A percentile compares a stretch with the other conserved stretches of the same genome.
These are phyloP conservation scores for Penstemon newberryi DNA, from an alignment of 257 asterid genomes.

Conservation along the genomic window DNA sequence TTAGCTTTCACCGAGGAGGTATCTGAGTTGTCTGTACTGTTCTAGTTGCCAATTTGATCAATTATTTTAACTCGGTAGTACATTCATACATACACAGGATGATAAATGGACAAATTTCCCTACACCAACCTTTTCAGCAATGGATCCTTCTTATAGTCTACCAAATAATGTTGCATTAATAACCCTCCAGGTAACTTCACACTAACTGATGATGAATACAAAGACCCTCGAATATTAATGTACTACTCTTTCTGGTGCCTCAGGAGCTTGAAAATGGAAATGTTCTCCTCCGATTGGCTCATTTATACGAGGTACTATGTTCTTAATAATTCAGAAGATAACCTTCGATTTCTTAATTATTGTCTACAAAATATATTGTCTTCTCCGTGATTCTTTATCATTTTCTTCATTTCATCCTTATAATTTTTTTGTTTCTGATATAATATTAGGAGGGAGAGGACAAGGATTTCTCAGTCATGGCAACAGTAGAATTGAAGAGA, in stretches of 20 bases:
- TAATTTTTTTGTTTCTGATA: neutral
- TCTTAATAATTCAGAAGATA: conserved; percentile 18
- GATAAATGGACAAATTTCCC: conserved; percentile 53
- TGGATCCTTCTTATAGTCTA: conserved; percentile 80
- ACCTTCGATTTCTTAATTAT: neutral
- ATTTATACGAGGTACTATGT: conserved; percentile 79
- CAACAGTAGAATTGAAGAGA: conserved; percentile 69
- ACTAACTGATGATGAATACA: conserved; percentile 1
- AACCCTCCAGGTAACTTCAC: conserved; percentile 76
- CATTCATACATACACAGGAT: conserved; percentile 46
- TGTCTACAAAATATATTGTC: neutral
- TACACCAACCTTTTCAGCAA: conserved; percentile 63
- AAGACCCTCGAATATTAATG: neutral
- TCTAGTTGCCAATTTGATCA: neutral
- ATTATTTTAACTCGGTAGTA: conserved; percentile 18
- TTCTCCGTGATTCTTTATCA: neutral
- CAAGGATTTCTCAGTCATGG: conserved; percentile 64
- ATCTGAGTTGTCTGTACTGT: conserved; percentile 13
- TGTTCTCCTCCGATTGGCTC: conserved; percentile 86
- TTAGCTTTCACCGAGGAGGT: conserved; percentile 89
- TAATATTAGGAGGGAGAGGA: conserved; percentile 77
- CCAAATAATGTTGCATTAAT: conserved; percentile 81
- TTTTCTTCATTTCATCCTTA: neutral
- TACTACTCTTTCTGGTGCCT: conserved; percentile 17
- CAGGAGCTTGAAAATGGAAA: conserved; percentile 79